Evolutionary conservation across 495 filamentous ascomycete species (phyloP), one percentile per base, ranked within the genome.

Genomic region (Hyaloscypha finlandica): DNA sequence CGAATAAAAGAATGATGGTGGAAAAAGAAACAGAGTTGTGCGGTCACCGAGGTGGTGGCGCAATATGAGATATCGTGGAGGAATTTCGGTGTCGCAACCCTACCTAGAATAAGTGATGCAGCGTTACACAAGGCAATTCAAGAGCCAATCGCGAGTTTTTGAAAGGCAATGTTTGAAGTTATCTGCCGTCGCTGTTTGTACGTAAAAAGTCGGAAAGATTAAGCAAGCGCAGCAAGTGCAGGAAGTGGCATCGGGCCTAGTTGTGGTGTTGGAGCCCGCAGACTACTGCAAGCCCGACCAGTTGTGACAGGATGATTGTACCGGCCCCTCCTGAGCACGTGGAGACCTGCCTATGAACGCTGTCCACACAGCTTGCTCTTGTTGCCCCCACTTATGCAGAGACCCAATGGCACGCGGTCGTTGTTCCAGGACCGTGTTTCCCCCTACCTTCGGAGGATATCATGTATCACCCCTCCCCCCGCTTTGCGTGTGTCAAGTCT

Each of bases 371-470:
- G 19, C 19, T 56, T 9, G 20, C 9, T 48, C 9, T 48, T 48
- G 42, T 16, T 16, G 42, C 29, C 56, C 56, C 59, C 59, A 48
- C 59, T 61, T 61, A 61, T 48, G 59, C 35, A 48, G 5, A 35
- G 3, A 11, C 37, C 56, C 35, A 61, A 61, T 59, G 32, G 11
- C 25, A 16, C 32, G 19, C 56, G 55, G 35, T 37, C 35, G 12
- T 6, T 37, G 35, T 8, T 37, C 35, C 16, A 48, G 16, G 4
- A 4, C 42, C 42, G 16, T 48, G 42, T 48, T 48, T 16, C 9
- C 4, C 11, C 16, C 4, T 14, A 19, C 11, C 42, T 19, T 19
- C 42, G 42, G 42, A 48, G 16, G 9, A 48, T 48, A 48, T 48
- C 42, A 48, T 48, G 42, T 48, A 48, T 4, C 8, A 25, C 59